Evolutionary conservation across 495 filamentous ascomycete species (phyloP), one percentile per base, ranked within the genome.

Genomic region (Daldinia decipiens): DNA sequence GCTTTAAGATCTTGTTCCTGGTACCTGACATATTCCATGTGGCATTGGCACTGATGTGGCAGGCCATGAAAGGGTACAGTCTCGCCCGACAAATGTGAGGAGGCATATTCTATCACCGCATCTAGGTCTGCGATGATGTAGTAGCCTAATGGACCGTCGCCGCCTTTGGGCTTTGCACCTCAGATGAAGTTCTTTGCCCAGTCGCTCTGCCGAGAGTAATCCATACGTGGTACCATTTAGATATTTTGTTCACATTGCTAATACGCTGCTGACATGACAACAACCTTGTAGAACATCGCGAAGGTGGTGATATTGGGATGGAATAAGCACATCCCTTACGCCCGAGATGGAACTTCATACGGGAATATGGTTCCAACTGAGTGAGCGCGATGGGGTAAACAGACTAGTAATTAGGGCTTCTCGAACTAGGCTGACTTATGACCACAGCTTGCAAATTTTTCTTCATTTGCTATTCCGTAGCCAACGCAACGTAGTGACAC

Each of bases 11-110:
- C 56, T 61, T 52, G 75, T 75, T 72, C 74, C 76, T 77, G 77
- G 77, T 79, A 77, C 79, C 77, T 79, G 79, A 77, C 75, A 76
- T 76, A 17, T 47, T 17, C 63, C 73, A 73, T 73, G 72, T 74
- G 76, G 54, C 63, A 66, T 67, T 50, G 24, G 51, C 51, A 57
- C 50, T 71, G 67, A 72, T 72, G 72, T 76, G 76, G 68, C 72
- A 62, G 34, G 26, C 73, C 51, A 55, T 77, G 63, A 77, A 71
- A 79, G 77, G 77, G 62, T 67, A 50, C 59, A 62, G 36, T 62
- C 36, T 9, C 27, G 29, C 34, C 55, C 50, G 54, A 72, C 59
- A 60, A 67, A 65, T 58, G 36, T 55, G 27, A 62, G 36, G 62
- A 68, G 63, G 56, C 24, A 71, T 56, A 63, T 59, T 60, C 55